Evolutionary conservation across 2,329 filamentous ascomycete genomes (phyloP).

Genomic region (Scedosporium minutisporum): DNA sequence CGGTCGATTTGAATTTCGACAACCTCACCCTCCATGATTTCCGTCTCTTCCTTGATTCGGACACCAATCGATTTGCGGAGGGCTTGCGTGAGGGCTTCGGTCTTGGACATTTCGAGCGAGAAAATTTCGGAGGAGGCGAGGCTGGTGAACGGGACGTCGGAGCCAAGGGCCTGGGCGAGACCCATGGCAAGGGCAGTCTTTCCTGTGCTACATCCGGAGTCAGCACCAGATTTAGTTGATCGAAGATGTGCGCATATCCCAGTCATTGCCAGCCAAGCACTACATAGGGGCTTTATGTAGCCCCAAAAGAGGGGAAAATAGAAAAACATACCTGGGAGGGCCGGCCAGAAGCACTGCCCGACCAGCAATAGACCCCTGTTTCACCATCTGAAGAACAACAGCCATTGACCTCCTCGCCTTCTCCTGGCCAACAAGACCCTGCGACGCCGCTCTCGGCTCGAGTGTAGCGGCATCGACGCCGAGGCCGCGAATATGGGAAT

Average conservation of each 20-base stretch:
- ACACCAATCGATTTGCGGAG: conserved; percentile 98
- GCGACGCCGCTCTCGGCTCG: conserved; percentile 74
- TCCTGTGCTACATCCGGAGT: conserved; percentile 56
- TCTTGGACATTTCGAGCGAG: conserved; percentile 98
- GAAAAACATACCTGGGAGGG: conserved; percentile 59
- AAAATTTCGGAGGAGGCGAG: conserved; percentile 96
- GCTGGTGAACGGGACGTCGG: conserved; percentile 94
- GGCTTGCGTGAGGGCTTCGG: conserved; percentile 94
- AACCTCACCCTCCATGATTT: conserved; percentile 98
- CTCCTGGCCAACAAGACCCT: conserved; percentile 91
- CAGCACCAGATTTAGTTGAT: neutral
- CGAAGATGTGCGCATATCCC: neutral
- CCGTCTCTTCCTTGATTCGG: conserved; percentile 96
- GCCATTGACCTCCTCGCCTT: conserved; percentile 95
- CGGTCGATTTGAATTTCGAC: conserved; percentile 98
- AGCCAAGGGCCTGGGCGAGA: conserved; percentile 90
- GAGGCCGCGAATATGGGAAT: conserved; percentile 94
- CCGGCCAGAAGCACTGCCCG: conserved; percentile 90
- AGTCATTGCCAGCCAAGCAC: neutral
- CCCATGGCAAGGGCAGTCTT: conserved; percentile 99
- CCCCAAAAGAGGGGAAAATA: neutral
- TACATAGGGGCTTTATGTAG: neutral
- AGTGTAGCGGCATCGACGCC: conserved; percentile 88
- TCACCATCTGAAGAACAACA: conserved; percentile 96
- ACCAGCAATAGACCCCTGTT: conserved; percentile 96